Conservation (phyloP, 352 stramenopile species). For the Phytophthora pseudosyringae region DNA sequence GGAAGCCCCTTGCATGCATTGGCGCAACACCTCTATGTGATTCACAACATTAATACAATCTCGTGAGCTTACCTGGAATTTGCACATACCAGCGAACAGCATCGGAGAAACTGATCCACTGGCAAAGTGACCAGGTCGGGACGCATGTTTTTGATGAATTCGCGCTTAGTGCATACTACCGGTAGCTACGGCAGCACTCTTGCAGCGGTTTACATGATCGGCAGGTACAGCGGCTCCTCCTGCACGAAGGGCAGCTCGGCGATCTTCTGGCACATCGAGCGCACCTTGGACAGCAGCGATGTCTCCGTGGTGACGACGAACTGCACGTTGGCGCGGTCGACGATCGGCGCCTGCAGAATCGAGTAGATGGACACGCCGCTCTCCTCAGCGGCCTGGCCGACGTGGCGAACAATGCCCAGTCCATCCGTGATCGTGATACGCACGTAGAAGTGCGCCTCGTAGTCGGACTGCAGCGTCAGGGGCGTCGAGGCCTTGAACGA, state of each 20-base stretch:
- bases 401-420: conserved; percentile 94
- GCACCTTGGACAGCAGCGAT: conserved; percentile 86
- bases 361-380: conserved; percentile 97
- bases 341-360: conserved; percentile 96
- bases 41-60: conserved; percentile 2
- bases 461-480: conserved; percentile 91
- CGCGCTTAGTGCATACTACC: conserved; percentile 21
- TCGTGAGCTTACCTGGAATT: not conserved
- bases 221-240: conserved; percentile 82
- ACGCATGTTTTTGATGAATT: conserved; percentile 23
- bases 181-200: conserved; percentile 15
- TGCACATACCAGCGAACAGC: not conserved
- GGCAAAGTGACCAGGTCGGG: conserved; percentile 1
- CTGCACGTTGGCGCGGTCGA: conserved; percentile 92
- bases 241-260: conserved; percentile 88
- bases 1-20: not conserved
- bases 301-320: conserved; percentile 97
- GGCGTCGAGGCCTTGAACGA: conserved; percentile 69
- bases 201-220: conserved; percentile 58
- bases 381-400: conserved; percentile 95
- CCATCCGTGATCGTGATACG: conserved; percentile 94
- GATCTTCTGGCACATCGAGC: conserved; percentile 91
- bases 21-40: not conserved
- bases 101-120: conserved; percentile 10
- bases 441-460: conserved; percentile 94